Percentiles rank a stretch among this genome's conserved stretches.
phyloP scores from a whole-genome alignment of 1,139 yeast genomes.

The Blastobotrys illinoisensis region DNA sequence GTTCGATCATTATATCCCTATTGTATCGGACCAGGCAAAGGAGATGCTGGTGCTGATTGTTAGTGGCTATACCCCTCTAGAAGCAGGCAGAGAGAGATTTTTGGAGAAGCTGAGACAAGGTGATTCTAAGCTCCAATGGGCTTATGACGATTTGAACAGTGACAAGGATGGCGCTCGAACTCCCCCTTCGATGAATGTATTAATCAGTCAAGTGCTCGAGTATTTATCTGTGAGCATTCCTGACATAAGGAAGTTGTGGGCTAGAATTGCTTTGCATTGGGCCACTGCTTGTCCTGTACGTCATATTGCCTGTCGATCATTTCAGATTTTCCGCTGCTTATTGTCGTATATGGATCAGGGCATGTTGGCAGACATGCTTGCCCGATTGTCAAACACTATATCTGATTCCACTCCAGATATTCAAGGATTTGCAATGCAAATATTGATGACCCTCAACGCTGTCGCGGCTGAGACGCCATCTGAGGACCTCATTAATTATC shows the following conservation, averaged over 20 bases:
- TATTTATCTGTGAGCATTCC: slow-evolving; percentile 49
- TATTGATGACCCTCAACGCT: slow-evolving; percentile 89
- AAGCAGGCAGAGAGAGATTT: slow-evolving; percentile 46
- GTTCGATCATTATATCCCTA: slow-evolving; percentile 77
- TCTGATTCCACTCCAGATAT: slow-evolving; percentile 85
- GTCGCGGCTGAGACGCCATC: slow-evolving; percentile 79
- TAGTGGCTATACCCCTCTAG: slow-evolving; percentile 44
- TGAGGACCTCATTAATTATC: slow-evolving; percentile 75
- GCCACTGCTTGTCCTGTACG: slow-evolving; percentile 97
- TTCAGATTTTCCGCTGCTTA: slow-evolving; percentile 83
- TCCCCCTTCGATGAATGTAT: slow-evolving; percentile 78
- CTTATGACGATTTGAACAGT: slow-evolving; percentile 75
- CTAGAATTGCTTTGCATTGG: slow-evolving; percentile 79
- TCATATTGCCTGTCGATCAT: slow-evolving; percentile 94
- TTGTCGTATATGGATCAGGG: slow-evolving; percentile 73
- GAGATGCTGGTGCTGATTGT: slow-evolving; percentile 69
- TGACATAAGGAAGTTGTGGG: slow-evolving; percentile 74
- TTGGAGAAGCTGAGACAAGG: slow-evolving; percentile 44
- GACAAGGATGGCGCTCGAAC: slow-evolving; percentile 80
- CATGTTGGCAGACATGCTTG: slow-evolving; percentile 92
- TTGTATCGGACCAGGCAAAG: slow-evolving; percentile 82
- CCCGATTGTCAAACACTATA: slow-evolving; percentile 85
- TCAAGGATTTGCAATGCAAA: slow-evolving; percentile 97
- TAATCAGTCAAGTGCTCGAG: slow-evolving; percentile 53
- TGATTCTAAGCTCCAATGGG: slow-evolving; percentile 56